Evolutionary conservation across 257 asterid genomes (phyloP).

Genomic region (Misopates orontium): DNA sequence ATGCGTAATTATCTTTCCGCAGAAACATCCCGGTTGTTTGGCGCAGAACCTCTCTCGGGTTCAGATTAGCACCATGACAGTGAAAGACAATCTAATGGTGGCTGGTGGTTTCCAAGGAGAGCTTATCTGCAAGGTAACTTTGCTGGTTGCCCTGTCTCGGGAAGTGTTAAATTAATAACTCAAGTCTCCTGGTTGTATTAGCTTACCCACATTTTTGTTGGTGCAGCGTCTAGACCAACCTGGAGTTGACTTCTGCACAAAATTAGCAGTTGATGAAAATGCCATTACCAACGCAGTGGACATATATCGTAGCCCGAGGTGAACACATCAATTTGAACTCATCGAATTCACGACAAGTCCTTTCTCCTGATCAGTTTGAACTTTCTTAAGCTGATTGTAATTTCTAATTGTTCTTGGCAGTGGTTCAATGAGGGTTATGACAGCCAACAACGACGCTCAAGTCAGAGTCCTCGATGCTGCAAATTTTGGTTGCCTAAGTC

Average conservation of each 20-base stretch:
- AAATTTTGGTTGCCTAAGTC: constrained; percentile 48
- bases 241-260: constrained; percentile 71
- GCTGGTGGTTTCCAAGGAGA: constrained; percentile 94
- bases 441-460: constrained; percentile 86
- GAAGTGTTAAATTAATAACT: background rate
- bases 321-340: constrained; percentile 13
- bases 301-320: constrained; percentile 47
- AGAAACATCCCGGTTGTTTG: constrained; percentile 61
- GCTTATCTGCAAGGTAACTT: constrained; percentile 78
- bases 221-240: constrained; percentile 66
- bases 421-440: constrained; percentile 60
- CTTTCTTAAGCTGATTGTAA: constrained; percentile 1
- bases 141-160: background rate
- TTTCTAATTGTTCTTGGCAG: constrained; percentile 33
- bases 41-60: constrained; percentile 65
- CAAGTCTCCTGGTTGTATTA: background rate
- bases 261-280: constrained; percentile 62
- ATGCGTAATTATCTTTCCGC: constrained; percentile 12
- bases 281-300: constrained; percentile 85
- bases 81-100: constrained; percentile 71
- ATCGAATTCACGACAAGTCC: too few relatives aligned
- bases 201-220: constrained; percentile 5
- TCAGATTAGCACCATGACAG: constrained; percentile 79
- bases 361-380: background rate
- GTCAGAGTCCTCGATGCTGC: constrained; percentile 65